These are phyloP conservation scores for Teunomyces cretensis DNA, from an alignment of 805 yeast species.

Conservation along the genomic window DNA sequence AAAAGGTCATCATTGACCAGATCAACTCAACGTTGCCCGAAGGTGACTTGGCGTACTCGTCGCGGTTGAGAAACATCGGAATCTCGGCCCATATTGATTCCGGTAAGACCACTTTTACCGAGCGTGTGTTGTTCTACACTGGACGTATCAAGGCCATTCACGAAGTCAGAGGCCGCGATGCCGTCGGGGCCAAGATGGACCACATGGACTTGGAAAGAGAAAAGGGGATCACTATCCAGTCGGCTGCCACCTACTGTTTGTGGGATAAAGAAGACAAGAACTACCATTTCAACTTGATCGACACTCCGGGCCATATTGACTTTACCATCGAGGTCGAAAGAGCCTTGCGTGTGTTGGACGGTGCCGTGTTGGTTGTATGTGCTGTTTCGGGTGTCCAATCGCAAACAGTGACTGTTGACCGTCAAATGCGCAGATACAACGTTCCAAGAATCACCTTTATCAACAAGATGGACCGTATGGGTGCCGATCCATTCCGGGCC, in stretches of 20 bases:
- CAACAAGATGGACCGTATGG: conserved; percentile 99
- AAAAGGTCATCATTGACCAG: conserved; percentile 64
- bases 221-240: conserved; percentile 97
- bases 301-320: conserved; percentile 98
- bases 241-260: conserved; percentile 97
- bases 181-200: conserved; percentile 99
- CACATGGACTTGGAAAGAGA: conserved; percentile 98
- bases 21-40: conserved; percentile 49
- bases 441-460: conserved; percentile 95
- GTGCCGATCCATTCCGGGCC: conserved; percentile 95
- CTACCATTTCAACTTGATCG: conserved; percentile 91
- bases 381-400: conserved; percentile 99
- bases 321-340: conserved; percentile 98
- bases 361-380: conserved; percentile 97
- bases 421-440: conserved; percentile 98
- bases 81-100: conserved; percentile 98
- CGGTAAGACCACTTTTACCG: conserved; percentile 97
- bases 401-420: conserved; percentile 96
- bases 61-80: conserved; percentile 86
- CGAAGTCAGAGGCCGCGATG: conserved; percentile 94
- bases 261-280: conserved; percentile 75
- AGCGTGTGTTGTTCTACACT: conserved; percentile 92
- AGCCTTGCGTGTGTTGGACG: conserved; percentile 96
- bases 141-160: conserved; percentile 97
- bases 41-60: conserved; percentile 51